A percentile compares a stretch with the other conserved stretches of the same genome.
phyloP scores from a whole-genome alignment of 1,284 basidiomycete genomes.

The Puccinia horiana region DNA sequence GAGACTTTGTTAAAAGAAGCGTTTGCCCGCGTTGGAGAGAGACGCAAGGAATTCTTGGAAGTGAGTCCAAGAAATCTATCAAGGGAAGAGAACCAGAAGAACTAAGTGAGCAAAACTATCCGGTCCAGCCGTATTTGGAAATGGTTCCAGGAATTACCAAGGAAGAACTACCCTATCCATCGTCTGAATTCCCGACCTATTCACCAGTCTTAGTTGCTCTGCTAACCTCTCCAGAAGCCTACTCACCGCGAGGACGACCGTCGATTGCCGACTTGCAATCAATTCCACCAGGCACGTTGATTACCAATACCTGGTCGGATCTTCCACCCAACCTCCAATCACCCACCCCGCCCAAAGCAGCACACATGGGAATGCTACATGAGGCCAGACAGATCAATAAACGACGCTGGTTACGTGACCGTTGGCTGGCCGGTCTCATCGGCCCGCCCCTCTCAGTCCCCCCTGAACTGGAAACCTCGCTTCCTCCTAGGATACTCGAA shows the following conservation, averaged over 20 bases:
- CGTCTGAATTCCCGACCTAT: constrained; percentile 28
- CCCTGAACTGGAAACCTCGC: constrained; percentile 22
- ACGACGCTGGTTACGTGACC: constrained; percentile 5
- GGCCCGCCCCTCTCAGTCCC: constrained; percentile 31
- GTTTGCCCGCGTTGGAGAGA: constrained; percentile 19
- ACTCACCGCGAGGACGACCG: constrained; percentile 10
- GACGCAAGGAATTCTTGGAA: constrained; percentile 26
- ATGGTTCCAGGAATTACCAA: not conserved
- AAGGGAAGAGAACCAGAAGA: not conserved
- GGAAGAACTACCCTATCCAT: constrained; percentile 15
- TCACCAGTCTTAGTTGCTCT: constrained; percentile 20
- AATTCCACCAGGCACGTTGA: constrained; percentile 25
- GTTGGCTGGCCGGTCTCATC: constrained; percentile 33
- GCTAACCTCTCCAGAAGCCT: constrained; percentile 5
- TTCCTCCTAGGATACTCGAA: constrained; percentile 12
- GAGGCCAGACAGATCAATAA: constrained; percentile 41
- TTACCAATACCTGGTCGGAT: constrained; percentile 43
- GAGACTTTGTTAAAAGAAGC: constrained; percentile 36
- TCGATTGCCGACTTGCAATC: not conserved
- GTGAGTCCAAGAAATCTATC: not conserved
- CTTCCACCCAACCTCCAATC: constrained; percentile 21
- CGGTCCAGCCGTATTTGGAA: constrained; percentile 11
- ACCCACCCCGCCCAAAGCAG: constrained; percentile 2
- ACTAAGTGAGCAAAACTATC: not conserved
- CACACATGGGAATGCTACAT: constrained; percentile 34